These are phyloP conservation scores for Halocafeteria seosinensis DNA, from an alignment of 108 stramenopile genomes.

Conservation along the genomic window DNA sequence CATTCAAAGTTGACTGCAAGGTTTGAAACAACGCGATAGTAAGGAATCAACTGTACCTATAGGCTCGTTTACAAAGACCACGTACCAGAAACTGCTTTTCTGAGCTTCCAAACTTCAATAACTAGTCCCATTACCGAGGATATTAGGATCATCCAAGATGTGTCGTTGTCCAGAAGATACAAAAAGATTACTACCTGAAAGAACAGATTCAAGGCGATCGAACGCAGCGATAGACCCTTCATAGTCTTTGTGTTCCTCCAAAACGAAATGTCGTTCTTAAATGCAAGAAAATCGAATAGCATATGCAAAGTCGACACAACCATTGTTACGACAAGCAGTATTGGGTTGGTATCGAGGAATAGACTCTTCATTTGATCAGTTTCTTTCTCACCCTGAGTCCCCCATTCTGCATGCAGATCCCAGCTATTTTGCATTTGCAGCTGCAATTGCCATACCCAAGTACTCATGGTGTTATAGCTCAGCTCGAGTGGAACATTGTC, in stretches of 20 bases:
- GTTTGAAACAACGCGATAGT: not conserved
- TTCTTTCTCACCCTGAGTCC: conserved; percentile 17
- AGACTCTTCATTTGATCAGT: conserved; percentile 31
- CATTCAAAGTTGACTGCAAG: no score
- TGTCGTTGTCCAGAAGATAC: conserved; percentile 59
- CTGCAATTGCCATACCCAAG: conserved; percentile 55
- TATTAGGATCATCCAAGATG: conserved; percentile 48
- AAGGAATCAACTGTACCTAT: not conserved
- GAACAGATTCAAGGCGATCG: conserved; percentile 48
- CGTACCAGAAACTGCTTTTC: conserved; percentile 31
- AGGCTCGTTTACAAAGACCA: no score
- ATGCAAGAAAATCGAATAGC: conserved; percentile 59
- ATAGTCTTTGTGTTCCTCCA: conserved; percentile 55
- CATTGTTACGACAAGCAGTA: conserved; percentile 37
- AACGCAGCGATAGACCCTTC: conserved; percentile 49
- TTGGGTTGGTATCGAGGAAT: conserved; percentile 41
- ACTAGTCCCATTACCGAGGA: conserved; percentile 45
- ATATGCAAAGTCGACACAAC: conserved; percentile 50
- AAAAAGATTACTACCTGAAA: conserved; percentile 55
- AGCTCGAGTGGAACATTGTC: conserved; percentile 28
- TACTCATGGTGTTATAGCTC: conserved; percentile 21
- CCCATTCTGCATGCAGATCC: conserved; percentile 33
- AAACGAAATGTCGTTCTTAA: conserved; percentile 62
- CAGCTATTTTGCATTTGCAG: conserved; percentile 38
- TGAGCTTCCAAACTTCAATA: conserved; percentile 58